Evolutionary conservation across 2,329 filamentous ascomycete species (phyloP).

Genomic region (Fusarium decemcellulare): DNA sequence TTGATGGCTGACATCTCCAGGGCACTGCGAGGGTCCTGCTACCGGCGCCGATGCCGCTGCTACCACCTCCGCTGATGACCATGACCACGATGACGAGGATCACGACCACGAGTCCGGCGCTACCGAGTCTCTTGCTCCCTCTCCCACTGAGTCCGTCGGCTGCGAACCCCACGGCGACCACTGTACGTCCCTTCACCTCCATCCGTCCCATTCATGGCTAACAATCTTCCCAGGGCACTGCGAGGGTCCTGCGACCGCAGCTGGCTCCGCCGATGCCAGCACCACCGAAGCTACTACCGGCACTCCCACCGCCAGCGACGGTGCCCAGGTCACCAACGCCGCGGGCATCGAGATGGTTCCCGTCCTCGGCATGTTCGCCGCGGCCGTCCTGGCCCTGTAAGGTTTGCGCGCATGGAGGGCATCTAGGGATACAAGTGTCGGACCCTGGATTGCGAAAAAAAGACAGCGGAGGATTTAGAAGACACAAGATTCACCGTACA

Average conservation of each 20-base stretch:
- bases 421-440: slow-evolving; percentile 22
- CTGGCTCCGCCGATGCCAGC: background rate
- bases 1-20: background rate
- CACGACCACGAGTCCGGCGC: slow-evolving; percentile 32
- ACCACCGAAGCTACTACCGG: slow-evolving; percentile 14
- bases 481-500: slow-evolving; percentile 14
- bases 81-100: slow-evolving; percentile 31
- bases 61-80: slow-evolving; percentile 28
- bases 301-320: slow-evolving; percentile 18
- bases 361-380: slow-evolving; percentile 40
- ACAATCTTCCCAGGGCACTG: slow-evolving; percentile 38
- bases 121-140: slow-evolving; percentile 21
- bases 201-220: too few relatives aligned
- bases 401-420: background rate
- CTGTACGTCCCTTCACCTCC: slow-evolving; percentile 13
- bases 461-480: slow-evolving; percentile 38
- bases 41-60: slow-evolving; percentile 28
- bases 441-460: slow-evolving; percentile 17
- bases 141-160: slow-evolving; percentile 43
- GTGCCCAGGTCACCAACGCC: slow-evolving; percentile 30
- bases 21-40: slow-evolving; percentile 43
- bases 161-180: slow-evolving; percentile 45
- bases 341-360: slow-evolving; percentile 37
- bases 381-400: slow-evolving; percentile 43
- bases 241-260: slow-evolving; percentile 31